Evolutionary conservation across 228 moss, liverwort and hornwort species (phyloP), one percentile per base, ranked within the genome.

Genomic region (Sphagnum fallax): DNA sequence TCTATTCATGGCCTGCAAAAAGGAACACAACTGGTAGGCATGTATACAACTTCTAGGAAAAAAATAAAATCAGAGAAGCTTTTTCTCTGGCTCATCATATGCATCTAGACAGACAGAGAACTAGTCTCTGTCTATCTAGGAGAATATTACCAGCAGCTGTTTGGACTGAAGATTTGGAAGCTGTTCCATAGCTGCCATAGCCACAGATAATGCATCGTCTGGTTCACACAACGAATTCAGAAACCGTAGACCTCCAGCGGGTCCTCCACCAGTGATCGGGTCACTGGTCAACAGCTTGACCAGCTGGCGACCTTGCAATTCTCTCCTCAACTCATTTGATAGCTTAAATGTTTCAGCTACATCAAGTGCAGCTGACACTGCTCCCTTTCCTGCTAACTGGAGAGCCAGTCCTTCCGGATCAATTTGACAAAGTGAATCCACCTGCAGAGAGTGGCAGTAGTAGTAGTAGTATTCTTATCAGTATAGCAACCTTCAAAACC

Each of bases 381-480:
- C 94, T 69, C 98, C 94, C 83, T 94, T 93, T 47, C 86, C 93
- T 10, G 98, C 83, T 70, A 94, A 70, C 67, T 86, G 88, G 62
- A 98, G 87, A 47, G 98, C 98, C 81, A 98, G 77, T 71, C 94
- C 94, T 82, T 98, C 98, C 6, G 98, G 94, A 78, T 98, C 98
- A 81, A 78, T 88, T 82, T 85, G 83, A 77, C 98, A 93, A 52
- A 86, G 73, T 65, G 74, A 79, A 77, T 94, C 92, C 72, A 98
- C 94, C 98, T 98, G 75, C 71, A 82, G 5, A 72, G 6, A 48
- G 62, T n/a, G 47, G 32, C 32, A 32, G 32, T 32, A 32, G 32
- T 32, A 64, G 10, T 9, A 32, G 32, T 2, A 32, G 32, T 32
- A 32, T 32, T 32, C 32, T 32, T 32, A 32, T 32, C 32, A 32